Evolutionary conservation across 805 yeast genomes (phyloP).

Genomic region (Candida sithepensis): DNA sequence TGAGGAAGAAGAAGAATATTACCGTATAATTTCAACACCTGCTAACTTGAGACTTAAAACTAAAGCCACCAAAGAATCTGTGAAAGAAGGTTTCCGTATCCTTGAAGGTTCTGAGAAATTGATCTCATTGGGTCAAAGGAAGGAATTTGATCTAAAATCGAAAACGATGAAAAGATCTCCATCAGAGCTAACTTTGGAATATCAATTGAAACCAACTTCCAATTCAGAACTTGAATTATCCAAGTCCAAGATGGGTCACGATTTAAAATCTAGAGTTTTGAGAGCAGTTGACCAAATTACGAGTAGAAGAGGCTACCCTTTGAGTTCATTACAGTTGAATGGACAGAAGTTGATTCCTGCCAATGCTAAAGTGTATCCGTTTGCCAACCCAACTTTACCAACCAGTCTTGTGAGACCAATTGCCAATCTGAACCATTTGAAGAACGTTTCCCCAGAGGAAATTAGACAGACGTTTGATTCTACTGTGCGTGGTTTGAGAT

Average conservation of each 20-base stretch:
- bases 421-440: constrained; percentile 10
- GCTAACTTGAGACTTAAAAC: background rate
- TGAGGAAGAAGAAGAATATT: background rate
- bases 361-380: constrained; percentile 21
- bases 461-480: constrained; percentile 18
- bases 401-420: constrained; percentile 13
- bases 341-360: constrained; percentile 11
- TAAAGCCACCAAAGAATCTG: constrained; percentile 2
- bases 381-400: constrained; percentile 22
- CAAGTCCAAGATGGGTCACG: constrained; percentile 26
- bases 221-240: constrained; percentile 21
- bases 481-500: constrained; percentile 27
- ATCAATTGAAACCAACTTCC: constrained; percentile 5
- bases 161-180: background rate
- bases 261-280: constrained; percentile 25
- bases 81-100: constrained; percentile 6
- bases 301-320: constrained; percentile 20
- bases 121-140: constrained; percentile 1
- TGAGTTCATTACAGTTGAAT: constrained; percentile 3
- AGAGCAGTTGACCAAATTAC: constrained; percentile 27
- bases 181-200: constrained; percentile 1
- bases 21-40: background rate
- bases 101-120: constrained; percentile 7
- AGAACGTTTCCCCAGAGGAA: constrained; percentile 17
- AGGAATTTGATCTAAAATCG: constrained; percentile 3